These are phyloP conservation scores for Stachybotrys elegans DNA, from an alignment of 2,329 filamentous ascomycete genomes.

Conservation along the genomic window DNA sequence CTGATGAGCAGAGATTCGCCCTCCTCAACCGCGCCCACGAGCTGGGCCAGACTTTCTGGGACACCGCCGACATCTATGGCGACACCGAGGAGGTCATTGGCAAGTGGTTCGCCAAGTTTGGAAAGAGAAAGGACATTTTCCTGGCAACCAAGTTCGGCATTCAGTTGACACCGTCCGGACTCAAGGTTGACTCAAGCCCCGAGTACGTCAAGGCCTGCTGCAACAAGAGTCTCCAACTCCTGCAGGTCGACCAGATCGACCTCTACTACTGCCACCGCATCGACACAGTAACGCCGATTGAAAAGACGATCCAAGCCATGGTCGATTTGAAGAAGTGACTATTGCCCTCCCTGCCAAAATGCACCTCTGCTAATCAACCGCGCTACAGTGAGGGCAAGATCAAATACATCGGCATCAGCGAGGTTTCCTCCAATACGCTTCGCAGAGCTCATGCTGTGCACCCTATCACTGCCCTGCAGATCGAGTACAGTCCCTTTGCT, in stretches of 20 bases:
- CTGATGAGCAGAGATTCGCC: slow-evolving; percentile 32
- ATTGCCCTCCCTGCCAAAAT: too few relatives aligned
- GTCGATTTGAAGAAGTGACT: slow-evolving; percentile 31
- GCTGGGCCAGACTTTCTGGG: slow-evolving; percentile 37
- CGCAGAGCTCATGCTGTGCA: slow-evolving; percentile 41
- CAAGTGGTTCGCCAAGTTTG: slow-evolving; percentile 1
- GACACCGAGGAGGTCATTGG: slow-evolving; percentile 14
- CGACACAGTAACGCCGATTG: slow-evolving; percentile 33
- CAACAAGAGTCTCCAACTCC: slow-evolving; percentile 28
- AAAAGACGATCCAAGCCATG: slow-evolving; percentile 40
- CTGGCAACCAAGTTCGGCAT: slow-evolving; percentile 1
- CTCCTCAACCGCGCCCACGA: slow-evolving; percentile 37
- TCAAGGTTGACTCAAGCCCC: slow-evolving; percentile 12
- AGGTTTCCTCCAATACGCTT: slow-evolving; percentile 37
- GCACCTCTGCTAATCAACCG: too few relatives aligned
- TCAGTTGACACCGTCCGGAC: not conserved
- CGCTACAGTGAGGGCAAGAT: slow-evolving; percentile 40
- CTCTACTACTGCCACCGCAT: slow-evolving; percentile 44
- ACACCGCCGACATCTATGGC: slow-evolving; percentile 38
- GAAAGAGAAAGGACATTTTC: slow-evolving; percentile 2
- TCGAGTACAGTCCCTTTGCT: slow-evolving; percentile 47
- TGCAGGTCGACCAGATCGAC: slow-evolving; percentile 45
- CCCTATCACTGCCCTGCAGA: slow-evolving; percentile 42
- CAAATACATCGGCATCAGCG: slow-evolving; percentile 44
- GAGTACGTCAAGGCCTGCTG: slow-evolving; percentile 13